A percentile compares a stretch with the other conserved stretches of the same genome.
Conservation (phyloP, 345 rosid species). For the Nasturtium officinale region DNA sequence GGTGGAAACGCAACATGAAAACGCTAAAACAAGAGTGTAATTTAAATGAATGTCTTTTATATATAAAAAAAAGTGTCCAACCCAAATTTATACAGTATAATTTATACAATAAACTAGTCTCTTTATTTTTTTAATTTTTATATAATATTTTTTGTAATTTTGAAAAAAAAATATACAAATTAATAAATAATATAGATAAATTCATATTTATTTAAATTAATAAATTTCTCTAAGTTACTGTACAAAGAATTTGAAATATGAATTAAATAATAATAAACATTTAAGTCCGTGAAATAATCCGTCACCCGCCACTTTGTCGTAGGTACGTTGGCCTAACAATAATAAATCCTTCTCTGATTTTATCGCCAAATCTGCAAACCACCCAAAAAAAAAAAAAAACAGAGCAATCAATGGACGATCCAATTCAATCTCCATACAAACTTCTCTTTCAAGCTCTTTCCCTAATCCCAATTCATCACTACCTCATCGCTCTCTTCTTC, state of each 20-base stretch:
- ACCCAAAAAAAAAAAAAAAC: not conserved
- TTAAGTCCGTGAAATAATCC: not conserved
- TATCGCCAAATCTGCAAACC: not conserved
- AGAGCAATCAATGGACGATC: constrained; percentile 23
- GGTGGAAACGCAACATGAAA: no score
- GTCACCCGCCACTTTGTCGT: not conserved
- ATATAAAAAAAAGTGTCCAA: no score
- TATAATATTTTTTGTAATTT: no score
- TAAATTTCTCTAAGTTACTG: no score
- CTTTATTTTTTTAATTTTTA: no score
- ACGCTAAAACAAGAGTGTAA: no score
- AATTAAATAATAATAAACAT: not conserved
- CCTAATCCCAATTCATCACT: constrained; percentile 61
- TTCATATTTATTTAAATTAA: no score
- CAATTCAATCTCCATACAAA: constrained; percentile 45
- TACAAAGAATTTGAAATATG: not conserved
- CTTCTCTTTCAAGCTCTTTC: constrained; percentile 52
- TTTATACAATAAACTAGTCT: no score
- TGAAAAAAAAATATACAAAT: no score
- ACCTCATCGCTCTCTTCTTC: constrained; percentile 41
- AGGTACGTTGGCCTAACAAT: not conserved
- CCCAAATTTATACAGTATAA: no score
- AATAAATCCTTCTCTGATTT: not conserved
- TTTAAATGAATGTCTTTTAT: no score
- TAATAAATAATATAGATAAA: no score